Evolutionary conservation across 108 stramenopile genomes (phyloP), one percentile per base, ranked within the genome.

Genomic region (Craspedostauros australis): DNA sequence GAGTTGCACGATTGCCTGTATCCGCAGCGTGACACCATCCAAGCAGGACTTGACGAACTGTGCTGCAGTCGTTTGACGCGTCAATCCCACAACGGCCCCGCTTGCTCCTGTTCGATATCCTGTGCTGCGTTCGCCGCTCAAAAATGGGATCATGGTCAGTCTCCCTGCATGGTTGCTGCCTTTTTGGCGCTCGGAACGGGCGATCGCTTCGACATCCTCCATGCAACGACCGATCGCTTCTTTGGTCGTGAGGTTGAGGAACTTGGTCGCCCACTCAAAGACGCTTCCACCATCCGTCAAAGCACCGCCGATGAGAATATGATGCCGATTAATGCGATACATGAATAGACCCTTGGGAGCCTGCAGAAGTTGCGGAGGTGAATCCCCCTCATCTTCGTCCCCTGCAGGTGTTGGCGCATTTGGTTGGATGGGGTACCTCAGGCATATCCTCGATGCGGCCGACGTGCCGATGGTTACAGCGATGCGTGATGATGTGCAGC

Each of bases 381-480:
- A 37, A 37, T 0, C 14, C 1, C 36, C 36, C 14, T 37, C 36
- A 37, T 1, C n/a, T n/a, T 37, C n/a, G 14, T 37, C 14, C 36
- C n/a, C 14, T 37, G 14, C n/a, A 37, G 14, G 36, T 37, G 19
- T 11, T 16, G 45, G 29, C 14, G 48, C 32, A 14, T 26, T 9
- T 9, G 4, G 22, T 37, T 34, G 30, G 15, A 64, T 60, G 6
- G 66, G 45, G 3, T 72, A 66, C 18, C 59, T 65, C 28, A 90
- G 46, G 42, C 79, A 81, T 11, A 87, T 57, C 11, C 89, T 64
- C 23, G 79, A 84, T 20, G 90, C 90, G 4, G 85, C 90, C 0
- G 83, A 80, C 5, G 90, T 91, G 16, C 91, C 91, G 20, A 92
- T 69, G 7, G 91, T 92, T 33, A 88, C 86, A 20, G 84, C 86